Evolutionary conservation across 495 filamentous ascomycete species (phyloP).

Genomic region (Chaetomidium leptoderma): DNA sequence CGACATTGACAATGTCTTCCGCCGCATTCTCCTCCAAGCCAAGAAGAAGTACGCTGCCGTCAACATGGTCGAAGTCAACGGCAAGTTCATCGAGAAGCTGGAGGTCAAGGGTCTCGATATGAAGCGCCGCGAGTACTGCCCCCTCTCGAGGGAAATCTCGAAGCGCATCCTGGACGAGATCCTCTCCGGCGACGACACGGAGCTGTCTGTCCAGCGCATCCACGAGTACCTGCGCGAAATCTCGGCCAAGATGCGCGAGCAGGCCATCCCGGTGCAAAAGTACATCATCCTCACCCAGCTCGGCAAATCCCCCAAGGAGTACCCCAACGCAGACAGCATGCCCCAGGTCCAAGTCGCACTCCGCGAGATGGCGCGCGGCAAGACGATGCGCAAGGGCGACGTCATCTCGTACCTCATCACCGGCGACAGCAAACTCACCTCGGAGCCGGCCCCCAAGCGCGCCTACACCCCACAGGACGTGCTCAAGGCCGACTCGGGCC

Average conservation of each 20-base stretch:
- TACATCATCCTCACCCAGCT: slow-evolving; percentile 98
- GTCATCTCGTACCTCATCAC: slow-evolving; percentile 96
- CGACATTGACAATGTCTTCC: slow-evolving; percentile 97
- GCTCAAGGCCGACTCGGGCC: slow-evolving; percentile 62
- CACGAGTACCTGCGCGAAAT: slow-evolving; percentile 88
- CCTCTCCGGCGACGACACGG: slow-evolving; percentile 86
- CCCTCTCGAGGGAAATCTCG: slow-evolving; percentile 88
- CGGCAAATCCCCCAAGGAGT: slow-evolving; percentile 87
- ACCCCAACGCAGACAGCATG: slow-evolving; percentile 89
- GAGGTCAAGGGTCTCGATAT: slow-evolving; percentile 99
- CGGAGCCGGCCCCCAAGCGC: slow-evolving; percentile 74
- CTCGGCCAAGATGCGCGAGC: slow-evolving; percentile 74
- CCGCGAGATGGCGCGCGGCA: slow-evolving; percentile 79
- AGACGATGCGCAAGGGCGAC: slow-evolving; percentile 82
- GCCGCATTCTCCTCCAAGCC: slow-evolving; percentile 85
- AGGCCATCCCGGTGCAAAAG: slow-evolving; percentile 67
- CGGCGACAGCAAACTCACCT: slow-evolving; percentile 65
- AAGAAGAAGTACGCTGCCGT: slow-evolving; percentile 99
- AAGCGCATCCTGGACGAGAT: slow-evolving; percentile 80
- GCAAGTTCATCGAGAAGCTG: slow-evolving; percentile 87
- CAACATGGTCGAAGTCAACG: slow-evolving; percentile 83
- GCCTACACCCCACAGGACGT: slow-evolving; percentile 85
- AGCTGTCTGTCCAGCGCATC: slow-evolving; percentile 80
- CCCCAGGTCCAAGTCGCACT: slow-evolving; percentile 96
- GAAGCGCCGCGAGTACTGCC: slow-evolving; percentile 94